Evolutionary conservation across 495 filamentous ascomycete genomes (phyloP).

Genomic region (Copromyces sp.): DNA sequence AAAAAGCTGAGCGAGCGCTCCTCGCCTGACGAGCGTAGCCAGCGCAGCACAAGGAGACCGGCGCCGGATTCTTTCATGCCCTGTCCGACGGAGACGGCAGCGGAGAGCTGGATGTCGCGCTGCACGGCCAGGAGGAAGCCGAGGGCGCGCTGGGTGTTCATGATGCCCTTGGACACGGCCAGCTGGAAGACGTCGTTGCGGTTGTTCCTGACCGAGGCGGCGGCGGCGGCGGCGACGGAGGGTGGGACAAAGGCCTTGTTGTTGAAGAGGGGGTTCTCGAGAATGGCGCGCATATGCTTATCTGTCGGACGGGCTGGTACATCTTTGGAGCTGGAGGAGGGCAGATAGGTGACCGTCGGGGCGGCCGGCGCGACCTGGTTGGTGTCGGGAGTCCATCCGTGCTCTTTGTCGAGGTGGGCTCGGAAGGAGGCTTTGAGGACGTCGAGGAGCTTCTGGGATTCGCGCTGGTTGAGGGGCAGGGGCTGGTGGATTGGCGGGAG

Average conservation of each 20-base stretch:
- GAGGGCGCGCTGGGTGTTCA: conserved; percentile 30
- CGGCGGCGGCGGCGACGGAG: not conserved
- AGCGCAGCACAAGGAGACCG: conserved; percentile 34
- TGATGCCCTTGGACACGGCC: conserved; percentile 34
- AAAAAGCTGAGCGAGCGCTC: conserved; percentile 30
- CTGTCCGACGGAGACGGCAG: conserved; percentile 14
- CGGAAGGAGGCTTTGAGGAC: conserved; percentile 70
- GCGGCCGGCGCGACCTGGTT: conserved; percentile 11
- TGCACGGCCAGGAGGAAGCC: conserved; percentile 29
- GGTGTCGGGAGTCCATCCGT: conserved; percentile 32
- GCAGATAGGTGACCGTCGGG: conserved; percentile 12
- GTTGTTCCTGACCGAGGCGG: not conserved
- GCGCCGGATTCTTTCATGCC: conserved; percentile 30
- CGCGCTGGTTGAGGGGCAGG: conserved; percentile 50
- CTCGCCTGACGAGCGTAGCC: conserved; percentile 41
- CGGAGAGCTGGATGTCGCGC: conserved; percentile 18
- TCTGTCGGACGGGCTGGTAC: conserved; percentile 29
- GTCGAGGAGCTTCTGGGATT: conserved; percentile 58
- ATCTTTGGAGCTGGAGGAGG: conserved; percentile 3
- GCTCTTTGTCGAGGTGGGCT: conserved; percentile 56
- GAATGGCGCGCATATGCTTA: conserved; percentile 51
- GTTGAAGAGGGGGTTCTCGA: conserved; percentile 59
- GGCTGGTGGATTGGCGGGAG: conserved; percentile 59
- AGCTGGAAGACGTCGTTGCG: conserved; percentile 27
- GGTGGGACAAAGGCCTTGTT: not conserved